Percentiles rank a stretch among this genome's conserved stretches.
phyloP scores from a whole-genome alignment of 306 rosid species.

The Dicorynia guianensis region DNA sequence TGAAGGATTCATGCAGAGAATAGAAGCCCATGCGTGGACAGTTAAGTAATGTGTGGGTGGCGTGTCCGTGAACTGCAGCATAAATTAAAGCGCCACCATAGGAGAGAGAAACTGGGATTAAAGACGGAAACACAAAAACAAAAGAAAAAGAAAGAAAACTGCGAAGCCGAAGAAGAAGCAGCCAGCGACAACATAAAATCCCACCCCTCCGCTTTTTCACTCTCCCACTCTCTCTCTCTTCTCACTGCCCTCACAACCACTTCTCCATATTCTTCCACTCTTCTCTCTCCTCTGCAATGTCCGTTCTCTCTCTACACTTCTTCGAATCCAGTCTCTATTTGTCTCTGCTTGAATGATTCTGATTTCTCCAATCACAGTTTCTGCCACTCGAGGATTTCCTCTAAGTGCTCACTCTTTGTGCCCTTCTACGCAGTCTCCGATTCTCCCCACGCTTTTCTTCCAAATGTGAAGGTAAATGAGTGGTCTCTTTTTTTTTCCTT shows the following conservation, averaged over 20 bases:
- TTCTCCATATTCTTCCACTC: no score
- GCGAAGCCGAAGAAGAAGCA: no score
- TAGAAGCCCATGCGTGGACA: background rate
- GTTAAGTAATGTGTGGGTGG: background rate
- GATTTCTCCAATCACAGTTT: background rate
- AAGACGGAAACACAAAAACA: background rate
- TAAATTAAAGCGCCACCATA: constrained; percentile 18
- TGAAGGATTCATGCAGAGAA: background rate
- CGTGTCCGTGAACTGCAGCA: constrained; percentile 11
- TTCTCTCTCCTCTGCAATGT: background rate
- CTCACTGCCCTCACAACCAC: no score
- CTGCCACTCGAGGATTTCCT: background rate
- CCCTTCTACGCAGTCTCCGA: background rate
- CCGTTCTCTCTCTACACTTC: background rate
- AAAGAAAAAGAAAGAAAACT: no score
- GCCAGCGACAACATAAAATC: background rate
- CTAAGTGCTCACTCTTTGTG: background rate
- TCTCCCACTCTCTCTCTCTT: background rate
- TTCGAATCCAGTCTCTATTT: background rate
- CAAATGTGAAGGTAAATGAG: constrained; percentile 22
- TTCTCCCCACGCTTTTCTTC: background rate
- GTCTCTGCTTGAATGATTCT: background rate
- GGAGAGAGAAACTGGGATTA: background rate
- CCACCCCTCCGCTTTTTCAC: background rate
- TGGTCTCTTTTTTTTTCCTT: no score